Evolutionary conservation across 1,284 basidiomycete species (phyloP).

Genomic region (Wallemia ichthyophaga): DNA sequence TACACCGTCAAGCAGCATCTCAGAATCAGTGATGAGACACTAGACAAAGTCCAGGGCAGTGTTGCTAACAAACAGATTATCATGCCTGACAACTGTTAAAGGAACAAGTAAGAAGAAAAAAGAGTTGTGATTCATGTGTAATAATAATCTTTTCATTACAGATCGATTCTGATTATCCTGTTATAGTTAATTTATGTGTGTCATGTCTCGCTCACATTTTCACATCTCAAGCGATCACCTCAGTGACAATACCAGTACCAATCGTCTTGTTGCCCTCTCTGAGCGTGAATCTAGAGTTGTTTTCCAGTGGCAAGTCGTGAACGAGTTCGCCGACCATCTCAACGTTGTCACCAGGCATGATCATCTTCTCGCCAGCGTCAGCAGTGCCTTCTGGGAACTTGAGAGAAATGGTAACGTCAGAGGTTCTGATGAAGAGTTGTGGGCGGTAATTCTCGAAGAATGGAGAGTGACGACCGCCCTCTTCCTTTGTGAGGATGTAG

Average conservation of each 20-base stretch:
- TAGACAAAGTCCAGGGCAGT: background rate
- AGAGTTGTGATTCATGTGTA: no score
- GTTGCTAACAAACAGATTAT: background rate
- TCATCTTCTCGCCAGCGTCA: slow-evolving; percentile 56
- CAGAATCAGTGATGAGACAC: background rate
- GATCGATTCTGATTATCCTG: no score
- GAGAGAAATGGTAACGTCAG: slow-evolving; percentile 64
- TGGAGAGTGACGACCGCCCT: slow-evolving; percentile 90
- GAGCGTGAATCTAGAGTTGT: slow-evolving; percentile 83
- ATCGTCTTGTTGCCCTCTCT: slow-evolving; percentile 86
- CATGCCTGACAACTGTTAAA: background rate
- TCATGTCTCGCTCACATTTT: no score
- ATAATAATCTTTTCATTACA: no score
- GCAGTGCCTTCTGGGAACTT: slow-evolving; percentile 51
- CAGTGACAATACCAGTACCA: slow-evolving; percentile 68
- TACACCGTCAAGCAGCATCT: background rate
- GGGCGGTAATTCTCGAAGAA: slow-evolving; percentile 93
- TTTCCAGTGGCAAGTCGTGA: slow-evolving; percentile 70
- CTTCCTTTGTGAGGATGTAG: slow-evolving; percentile 83
- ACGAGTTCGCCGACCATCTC: slow-evolving; percentile 66
- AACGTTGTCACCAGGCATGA: slow-evolving; percentile 47
- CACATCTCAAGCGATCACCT: no score
- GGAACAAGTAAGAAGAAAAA: no score
- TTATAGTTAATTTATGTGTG: no score
- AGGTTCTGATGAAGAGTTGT: slow-evolving; percentile 85